phyloP scores from a whole-genome alignment of 2,329 filamentous ascomycete genomes.

The Aureobasidium sp. region DNA sequence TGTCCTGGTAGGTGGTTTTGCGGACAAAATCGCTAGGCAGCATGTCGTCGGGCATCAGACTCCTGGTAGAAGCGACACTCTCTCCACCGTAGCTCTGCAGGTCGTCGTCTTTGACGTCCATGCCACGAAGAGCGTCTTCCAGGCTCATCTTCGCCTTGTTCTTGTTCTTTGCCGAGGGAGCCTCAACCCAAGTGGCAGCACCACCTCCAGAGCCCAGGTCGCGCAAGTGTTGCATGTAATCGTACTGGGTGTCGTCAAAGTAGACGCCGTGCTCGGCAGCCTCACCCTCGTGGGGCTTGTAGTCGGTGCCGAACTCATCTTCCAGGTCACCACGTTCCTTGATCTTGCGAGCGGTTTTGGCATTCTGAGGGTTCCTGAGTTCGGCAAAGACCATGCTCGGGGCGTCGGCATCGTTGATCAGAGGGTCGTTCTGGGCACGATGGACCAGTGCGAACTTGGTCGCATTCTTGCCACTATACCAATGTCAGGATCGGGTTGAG shows the following conservation, averaged over 20 bases:
- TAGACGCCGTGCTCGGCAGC: slow-evolving; percentile 90
- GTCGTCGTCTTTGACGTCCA: slow-evolving; percentile 37
- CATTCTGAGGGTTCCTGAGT: slow-evolving; percentile 21
- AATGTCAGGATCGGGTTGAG: neutral
- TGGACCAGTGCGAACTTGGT: slow-evolving; percentile 92
- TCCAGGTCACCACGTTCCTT: slow-evolving; percentile 63
- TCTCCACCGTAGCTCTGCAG: slow-evolving; percentile 32
- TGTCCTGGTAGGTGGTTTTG: slow-evolving; percentile 74
- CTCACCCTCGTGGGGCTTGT: slow-evolving; percentile 89
- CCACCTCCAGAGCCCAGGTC: slow-evolving; percentile 61
- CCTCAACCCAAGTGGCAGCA: slow-evolving; percentile 72
- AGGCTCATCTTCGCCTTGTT: slow-evolving; percentile 65
- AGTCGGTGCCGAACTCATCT: slow-evolving; percentile 56
- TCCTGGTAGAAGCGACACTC: slow-evolving; percentile 28
- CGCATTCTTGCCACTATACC: slow-evolving; percentile 61
- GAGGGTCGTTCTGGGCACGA: slow-evolving; percentile 91
- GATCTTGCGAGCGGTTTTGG: slow-evolving; percentile 23
- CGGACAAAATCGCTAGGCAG: slow-evolving; percentile 71
- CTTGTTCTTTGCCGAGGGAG: slow-evolving; percentile 53
- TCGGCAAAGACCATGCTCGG: slow-evolving; percentile 86
- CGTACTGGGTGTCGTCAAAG: slow-evolving; percentile 90
- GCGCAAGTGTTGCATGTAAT: slow-evolving; percentile 98
- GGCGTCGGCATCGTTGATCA: slow-evolving; percentile 84
- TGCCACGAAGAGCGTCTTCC: slow-evolving; percentile 67
- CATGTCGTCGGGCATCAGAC: slow-evolving; percentile 61